Percentiles rank a stretch among this genome's conserved stretches.
Conservation (phyloP, 1,284 basidiomycete species). For the Rhodotorula glutinis region DNA sequence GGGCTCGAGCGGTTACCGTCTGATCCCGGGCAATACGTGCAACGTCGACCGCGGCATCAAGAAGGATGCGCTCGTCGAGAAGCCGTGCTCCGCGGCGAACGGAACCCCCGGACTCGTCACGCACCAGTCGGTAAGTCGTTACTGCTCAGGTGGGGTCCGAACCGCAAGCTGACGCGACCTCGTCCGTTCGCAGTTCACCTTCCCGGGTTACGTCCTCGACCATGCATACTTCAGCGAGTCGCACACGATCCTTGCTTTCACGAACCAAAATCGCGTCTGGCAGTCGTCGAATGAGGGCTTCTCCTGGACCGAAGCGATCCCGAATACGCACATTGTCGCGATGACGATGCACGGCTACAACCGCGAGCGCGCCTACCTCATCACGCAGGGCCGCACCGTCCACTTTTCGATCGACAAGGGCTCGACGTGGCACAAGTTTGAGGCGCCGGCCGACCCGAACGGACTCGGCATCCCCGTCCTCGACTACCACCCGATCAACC, state of each 20-base stretch:
- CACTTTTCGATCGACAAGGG: conserved; percentile 80
- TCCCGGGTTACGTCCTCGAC: conserved; percentile 67
- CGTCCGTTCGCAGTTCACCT: conserved; percentile 59
- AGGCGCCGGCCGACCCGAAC: conserved; percentile 71
- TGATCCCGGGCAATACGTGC: conserved; percentile 92
- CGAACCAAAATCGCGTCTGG: conserved; percentile 76
- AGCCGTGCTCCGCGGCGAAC: conserved; percentile 62
- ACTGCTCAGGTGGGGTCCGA: not conserved
- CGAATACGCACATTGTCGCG: conserved; percentile 55
- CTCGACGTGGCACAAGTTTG: conserved; percentile 63
- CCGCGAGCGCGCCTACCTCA: conserved; percentile 79
- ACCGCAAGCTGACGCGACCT: not conserved
- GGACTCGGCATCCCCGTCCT: conserved; percentile 70
- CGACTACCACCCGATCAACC: conserved; percentile 76
- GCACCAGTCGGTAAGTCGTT: conserved; percentile 38
- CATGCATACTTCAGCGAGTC: conserved; percentile 80
- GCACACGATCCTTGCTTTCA: conserved; percentile 75
- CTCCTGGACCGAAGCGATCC: conserved; percentile 65
- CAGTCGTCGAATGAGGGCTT: conserved; percentile 94
- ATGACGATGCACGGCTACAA: conserved; percentile 82
- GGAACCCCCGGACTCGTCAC: conserved; percentile 49
- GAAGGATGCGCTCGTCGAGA: conserved; percentile 68
- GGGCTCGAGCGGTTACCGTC: conserved; percentile 87
- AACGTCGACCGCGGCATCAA: conserved; percentile 55
- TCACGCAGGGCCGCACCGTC: conserved; percentile 65